Evolutionary conservation across 1,139 yeast species (phyloP), one percentile per base, ranked within the genome.

Genomic region (Geotrichum reessii): DNA sequence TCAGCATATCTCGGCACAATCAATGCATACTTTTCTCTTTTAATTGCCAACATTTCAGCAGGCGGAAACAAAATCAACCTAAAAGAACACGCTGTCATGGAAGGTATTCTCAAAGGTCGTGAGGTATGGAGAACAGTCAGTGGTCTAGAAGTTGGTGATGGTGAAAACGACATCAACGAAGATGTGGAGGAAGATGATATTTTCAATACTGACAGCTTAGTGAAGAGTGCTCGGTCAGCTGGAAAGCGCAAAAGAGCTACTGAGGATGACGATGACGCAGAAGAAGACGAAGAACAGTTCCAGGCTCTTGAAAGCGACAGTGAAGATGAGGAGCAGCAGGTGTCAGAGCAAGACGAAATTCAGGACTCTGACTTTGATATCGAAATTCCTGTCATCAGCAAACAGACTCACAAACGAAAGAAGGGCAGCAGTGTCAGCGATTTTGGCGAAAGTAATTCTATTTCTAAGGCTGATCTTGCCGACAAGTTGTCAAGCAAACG

Each of bases 1-100:
- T 79, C 87, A 0, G 82, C 95, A 9, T 92, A 91, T 69, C 73
- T 87, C 62, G 93, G 90, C 25, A 78, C 93, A 21, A 80, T 90
- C 33, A 76, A 86, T 25, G 81, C 89, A 31, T 91, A 89, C 71
- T 84, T 90, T 71, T 88, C 95, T 9, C 71, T 91, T 47, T 81
- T 91, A 63, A 73, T 81, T 49, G 84, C 83, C 46, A 77, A 81
- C 49, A 72, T 86, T 59, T 76, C 76, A 48, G 44, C 44, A 7
- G 44, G 44, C 44, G 76, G 77, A 48, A 82, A 78, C 4, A 87
- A 84, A 57, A 78, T 79, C 8, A 78, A 85, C 33, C 83, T 92
- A 86, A 90, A 87, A 66, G 95, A 88, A 59, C 92, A 86, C 65
- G 88, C 93, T 1, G 86, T 92, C 1, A 91, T 92, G 96, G 92